Base-by-base conservation (phyloP, 1,284 basidiomycete species). In the Mycosarcoma maydis region DNA sequence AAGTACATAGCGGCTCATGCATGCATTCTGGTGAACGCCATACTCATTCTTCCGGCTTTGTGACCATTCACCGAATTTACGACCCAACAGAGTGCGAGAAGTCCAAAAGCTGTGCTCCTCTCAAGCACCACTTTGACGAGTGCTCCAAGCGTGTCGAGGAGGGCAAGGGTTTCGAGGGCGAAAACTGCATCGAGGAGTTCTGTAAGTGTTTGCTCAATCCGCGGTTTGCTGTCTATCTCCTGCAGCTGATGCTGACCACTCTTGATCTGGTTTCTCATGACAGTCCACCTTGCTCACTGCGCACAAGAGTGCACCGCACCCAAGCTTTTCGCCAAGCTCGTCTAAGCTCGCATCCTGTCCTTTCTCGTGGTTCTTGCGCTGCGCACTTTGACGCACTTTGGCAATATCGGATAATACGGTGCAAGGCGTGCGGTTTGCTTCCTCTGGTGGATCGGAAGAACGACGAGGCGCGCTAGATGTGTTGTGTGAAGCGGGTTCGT, bases 171-270 rank as follows among this genome's bases (percentile, higher is more conserved):
- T 80, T 74, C 62, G 69, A 77, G 44, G 69, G 67, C 34, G 80
- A 81, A 54, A 77, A 78, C 73, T 81, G 80, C 72, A 74, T 79
- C 40, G 80, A 81, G 53, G 80, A 81, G 52, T 80, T 81, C 51
- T 65, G 77, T 80, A 74, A 69, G 78, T 80, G 17, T 20, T 7
- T 19, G 26, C 30, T 13, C 9, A 19, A 13, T 16, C 32, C n/a
- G n/a, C n/a, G n/a, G n/a, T n/a, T n/a, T 29, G 20, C 23, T 37
- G 7, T 5, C 36, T 16, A 32, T 23, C 42, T 32, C 6, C 32
- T n/a, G 11, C 10, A 14, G 3, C 11, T 6, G 6, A 14, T 16
- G 16, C 32, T 11, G 16, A 34, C 32, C 32, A 30, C n/a, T 6
- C 23, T 40, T 52, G 40, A 45, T 49, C 23, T 36, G 8, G 30